Evolutionary conservation across 1,139 yeast species (phyloP).

Genomic region (Candida sanyaensis): DNA sequence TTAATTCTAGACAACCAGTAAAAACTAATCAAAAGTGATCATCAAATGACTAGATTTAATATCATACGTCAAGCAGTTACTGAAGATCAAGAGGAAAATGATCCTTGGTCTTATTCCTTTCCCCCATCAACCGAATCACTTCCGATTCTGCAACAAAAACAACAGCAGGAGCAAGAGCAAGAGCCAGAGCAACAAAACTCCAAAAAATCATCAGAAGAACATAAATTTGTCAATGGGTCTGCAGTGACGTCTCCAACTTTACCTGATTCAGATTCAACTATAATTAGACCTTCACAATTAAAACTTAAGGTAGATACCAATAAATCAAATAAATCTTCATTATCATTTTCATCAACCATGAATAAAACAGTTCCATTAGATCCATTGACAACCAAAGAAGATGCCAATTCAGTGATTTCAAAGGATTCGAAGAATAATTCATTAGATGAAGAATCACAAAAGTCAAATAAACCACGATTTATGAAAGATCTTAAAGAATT

Average conservation of each 20-base stretch:
- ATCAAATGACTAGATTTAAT: not conserved
- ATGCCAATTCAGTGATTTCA: constrained; percentile 45
- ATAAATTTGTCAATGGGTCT: not conserved
- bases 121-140: constrained; percentile 43
- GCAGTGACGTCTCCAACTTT: not conserved
- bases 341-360: constrained; percentile 36
- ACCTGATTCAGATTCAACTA: constrained; percentile 1
- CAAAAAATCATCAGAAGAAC: not conserved
- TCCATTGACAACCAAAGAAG: constrained; percentile 60
- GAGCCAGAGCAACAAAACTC: constrained; percentile 3
- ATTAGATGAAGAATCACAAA: constrained; percentile 6
- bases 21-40: not conserved
- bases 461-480: constrained; percentile 5
- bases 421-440: constrained; percentile 23
- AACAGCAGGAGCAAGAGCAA: constrained; percentile 3
- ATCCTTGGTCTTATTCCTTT: constrained; percentile 48
- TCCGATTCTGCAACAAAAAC: constrained; percentile 1
- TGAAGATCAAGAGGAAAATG: constrained; percentile 33
- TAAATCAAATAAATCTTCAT: constrained; percentile 20
- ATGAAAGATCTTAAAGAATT: constrained; percentile 14
- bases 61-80: not conserved
- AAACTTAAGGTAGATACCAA: constrained; percentile 6
- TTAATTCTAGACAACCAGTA: not conserved
- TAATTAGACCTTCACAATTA: not conserved
- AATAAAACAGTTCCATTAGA: constrained; percentile 57